Evolutionary conservation across 352 stramenopile genomes (phyloP), one percentile per base, ranked within the genome.

Genomic region (Phytophthora palmivora): DNA sequence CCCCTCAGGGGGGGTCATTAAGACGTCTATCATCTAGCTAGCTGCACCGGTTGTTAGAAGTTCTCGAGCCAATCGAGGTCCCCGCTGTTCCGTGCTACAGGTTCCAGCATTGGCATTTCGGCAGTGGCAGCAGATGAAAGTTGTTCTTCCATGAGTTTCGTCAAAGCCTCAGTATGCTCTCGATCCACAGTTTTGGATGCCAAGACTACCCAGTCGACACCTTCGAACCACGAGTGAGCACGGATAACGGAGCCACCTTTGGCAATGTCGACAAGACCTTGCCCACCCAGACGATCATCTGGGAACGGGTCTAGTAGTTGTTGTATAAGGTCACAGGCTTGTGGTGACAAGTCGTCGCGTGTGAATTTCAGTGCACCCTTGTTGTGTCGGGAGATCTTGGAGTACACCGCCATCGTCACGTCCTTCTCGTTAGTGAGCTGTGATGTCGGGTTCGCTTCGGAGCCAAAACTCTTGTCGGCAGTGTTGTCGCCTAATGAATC

Each of bases 331-430:
- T 91, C 69, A 26, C 77, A 70, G 1, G 75, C 84, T 14, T 94
- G 69, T 3, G 34, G 15, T 0, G 83, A 91, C 26, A 92, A 54
- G 42, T 89, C 79, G 24, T 84, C 73, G 0, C 72, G 60, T 16
- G 58, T 15, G 37, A 92, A 92, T 45, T 74, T 70, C 14, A 93
- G 70, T 14, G 69, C 68, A 18, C 79, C 71, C 44, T 89, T 89
- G 50, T 87, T 78, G 60, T 91, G 84, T 2, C 86, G 78, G 2
- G 82, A 91, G 49, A 95, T 93, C 69, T 93, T 95, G 11, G 86
- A 95, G 68, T 95, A 95, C 33, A 92, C 81, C 5, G 82, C 86
- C 80, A 95, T 92, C 6, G 79, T 82, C 51, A 92, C 76, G 70
- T 95, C 84, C 51, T 92, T 92, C 26, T 96, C 88, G 48, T 76